phyloP scores from a whole-genome alignment of 352 stramenopile species.

The Pythium monospermum region DNA sequence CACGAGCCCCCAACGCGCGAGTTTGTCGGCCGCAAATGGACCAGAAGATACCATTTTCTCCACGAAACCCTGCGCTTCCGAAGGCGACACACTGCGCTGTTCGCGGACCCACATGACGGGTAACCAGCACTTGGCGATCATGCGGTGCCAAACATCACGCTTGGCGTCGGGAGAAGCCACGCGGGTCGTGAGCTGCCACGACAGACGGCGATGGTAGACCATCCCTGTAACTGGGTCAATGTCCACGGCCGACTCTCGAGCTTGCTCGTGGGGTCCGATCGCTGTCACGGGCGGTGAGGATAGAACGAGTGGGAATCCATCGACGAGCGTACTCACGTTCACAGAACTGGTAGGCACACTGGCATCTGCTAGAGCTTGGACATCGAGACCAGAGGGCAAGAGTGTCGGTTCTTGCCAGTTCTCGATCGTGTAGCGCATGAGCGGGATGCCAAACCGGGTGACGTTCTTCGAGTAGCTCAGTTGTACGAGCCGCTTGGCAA shows the following conservation, averaged over 20 bases:
- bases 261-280: slow-evolving; percentile 2
- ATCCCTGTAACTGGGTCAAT: slow-evolving; percentile 42
- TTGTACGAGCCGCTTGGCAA: slow-evolving; percentile 35
- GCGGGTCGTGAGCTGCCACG: slow-evolving; percentile 41
- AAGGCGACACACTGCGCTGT: slow-evolving; percentile 30
- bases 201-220: slow-evolving; percentile 41
- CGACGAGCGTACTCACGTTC: slow-evolving; percentile 43
- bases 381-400: slow-evolving; percentile 29
- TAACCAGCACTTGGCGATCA: slow-evolving; percentile 26
- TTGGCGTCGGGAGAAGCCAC: slow-evolving; percentile 7
- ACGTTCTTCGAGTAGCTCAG: slow-evolving; percentile 35
- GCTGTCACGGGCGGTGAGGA: slow-evolving; percentile 2
- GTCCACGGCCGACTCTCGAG: slow-evolving; percentile 30
- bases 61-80: slow-evolving; percentile 10
- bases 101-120: slow-evolving; percentile 48
- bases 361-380: not conserved
- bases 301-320: slow-evolving; percentile 39
- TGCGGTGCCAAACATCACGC: slow-evolving; percentile 33
- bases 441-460: slow-evolving; percentile 40
- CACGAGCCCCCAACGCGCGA: slow-evolving; percentile 29
- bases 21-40: slow-evolving; percentile 33
- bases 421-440: slow-evolving; percentile 41
- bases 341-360: slow-evolving; percentile 10
- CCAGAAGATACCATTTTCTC: slow-evolving; percentile 7
- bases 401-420: slow-evolving; percentile 34